These are phyloP conservation scores for Nannochloris sp. DNA, from an alignment of 139 green algal species.

Conservation along the genomic window DNA sequence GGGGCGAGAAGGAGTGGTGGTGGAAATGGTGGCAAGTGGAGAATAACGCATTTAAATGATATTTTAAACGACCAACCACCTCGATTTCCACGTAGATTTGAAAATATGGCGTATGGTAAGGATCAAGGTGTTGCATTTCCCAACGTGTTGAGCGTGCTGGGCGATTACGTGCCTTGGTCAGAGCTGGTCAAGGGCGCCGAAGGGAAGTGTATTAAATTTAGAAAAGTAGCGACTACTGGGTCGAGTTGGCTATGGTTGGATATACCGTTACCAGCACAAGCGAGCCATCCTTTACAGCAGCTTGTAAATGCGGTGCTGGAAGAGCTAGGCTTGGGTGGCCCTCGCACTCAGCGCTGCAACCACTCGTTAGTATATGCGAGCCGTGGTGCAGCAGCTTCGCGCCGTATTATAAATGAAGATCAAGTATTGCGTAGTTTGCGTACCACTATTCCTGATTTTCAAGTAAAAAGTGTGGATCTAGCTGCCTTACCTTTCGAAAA, in stretches of 20 bases:
- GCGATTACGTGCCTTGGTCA: slow-evolving; percentile 1
- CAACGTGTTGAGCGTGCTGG: neutral
- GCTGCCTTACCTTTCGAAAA: neutral
- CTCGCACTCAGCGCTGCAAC: neutral
- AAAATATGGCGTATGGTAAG: neutral
- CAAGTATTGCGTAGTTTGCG: neutral
- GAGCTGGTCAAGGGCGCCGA: neutral
- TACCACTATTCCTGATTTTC: neutral
- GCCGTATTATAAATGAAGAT: neutral
- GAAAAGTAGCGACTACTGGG: neutral
- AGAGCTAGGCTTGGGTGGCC: neutral
- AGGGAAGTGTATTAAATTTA: neutral
- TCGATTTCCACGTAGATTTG: neutral
- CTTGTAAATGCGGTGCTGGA: neutral
- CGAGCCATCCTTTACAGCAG: neutral
- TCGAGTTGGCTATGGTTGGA: slow-evolving; percentile 7
- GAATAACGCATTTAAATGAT: neutral
- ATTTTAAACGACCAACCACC: neutral
- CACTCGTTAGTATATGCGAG: neutral
- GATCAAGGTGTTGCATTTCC: neutral
- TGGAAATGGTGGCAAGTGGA: neutral
- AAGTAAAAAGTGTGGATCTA: neutral
- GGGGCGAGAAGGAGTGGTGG: no score
- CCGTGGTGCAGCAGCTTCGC: neutral
- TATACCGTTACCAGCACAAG: neutral